A percentile compares a stretch with the other conserved stretches of the same genome.
phyloP scores from a whole-genome alignment of 352 stramenopile genomes.

The Lagenidium giganteum region DNA sequence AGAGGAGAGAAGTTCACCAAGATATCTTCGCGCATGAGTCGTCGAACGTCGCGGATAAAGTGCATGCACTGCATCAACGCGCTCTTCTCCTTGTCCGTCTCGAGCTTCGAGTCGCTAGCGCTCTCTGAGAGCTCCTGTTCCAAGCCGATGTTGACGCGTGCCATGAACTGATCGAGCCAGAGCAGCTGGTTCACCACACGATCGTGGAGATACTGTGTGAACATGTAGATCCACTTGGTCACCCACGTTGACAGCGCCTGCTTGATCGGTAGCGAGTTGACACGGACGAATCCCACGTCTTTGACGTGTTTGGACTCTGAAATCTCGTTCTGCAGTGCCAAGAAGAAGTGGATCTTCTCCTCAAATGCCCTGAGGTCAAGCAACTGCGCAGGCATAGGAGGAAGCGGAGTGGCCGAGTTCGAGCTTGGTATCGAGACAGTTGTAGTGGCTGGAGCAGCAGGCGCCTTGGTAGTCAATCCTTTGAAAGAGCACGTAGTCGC shows the following conservation, averaged over 20 bases:
- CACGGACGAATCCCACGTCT: conserved; percentile 89
- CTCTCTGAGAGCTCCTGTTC: conserved; percentile 44
- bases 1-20: conserved; percentile 71
- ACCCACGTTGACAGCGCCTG: conserved; percentile 92
- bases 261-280: conserved; percentile 94
- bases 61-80: conserved; percentile 87
- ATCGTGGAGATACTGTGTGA: conserved; percentile 91
- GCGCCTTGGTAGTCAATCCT: background rate
- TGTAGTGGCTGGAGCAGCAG: background rate
- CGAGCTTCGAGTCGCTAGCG: conserved; percentile 30
- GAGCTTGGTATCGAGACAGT: conserved; percentile 1
- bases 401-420: conserved; percentile 9
- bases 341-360: conserved; percentile 88
- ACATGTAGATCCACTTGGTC: conserved; percentile 94
- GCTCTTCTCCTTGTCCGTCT: conserved; percentile 32
- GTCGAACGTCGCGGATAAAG: conserved; percentile 84
- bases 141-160: conserved; percentile 63
- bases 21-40: conserved; percentile 78
- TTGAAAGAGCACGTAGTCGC: background rate
- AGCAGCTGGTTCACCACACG: conserved; percentile 78
- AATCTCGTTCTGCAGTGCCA: conserved; percentile 86
- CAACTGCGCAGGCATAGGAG: conserved; percentile 61
- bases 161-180: conserved; percentile 88
- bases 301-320: conserved; percentile 78
- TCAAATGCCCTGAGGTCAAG: conserved; percentile 85